phyloP scores from a whole-genome alignment of 345 rosid species.

The Corchorus capsularis region DNA sequence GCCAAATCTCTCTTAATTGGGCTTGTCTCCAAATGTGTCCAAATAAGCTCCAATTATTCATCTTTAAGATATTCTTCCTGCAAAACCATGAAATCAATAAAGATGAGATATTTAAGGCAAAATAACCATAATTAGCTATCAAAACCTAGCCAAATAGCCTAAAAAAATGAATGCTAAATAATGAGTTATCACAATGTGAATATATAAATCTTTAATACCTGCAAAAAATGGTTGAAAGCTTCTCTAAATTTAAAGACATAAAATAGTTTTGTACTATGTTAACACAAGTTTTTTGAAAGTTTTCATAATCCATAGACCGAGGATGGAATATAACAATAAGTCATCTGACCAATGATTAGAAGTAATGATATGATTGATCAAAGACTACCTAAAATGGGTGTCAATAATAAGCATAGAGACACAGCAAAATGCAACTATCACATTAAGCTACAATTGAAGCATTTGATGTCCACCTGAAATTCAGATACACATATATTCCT shows the following conservation, averaged over 20 bases:
- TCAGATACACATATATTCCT: neutral
- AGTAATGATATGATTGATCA: neutral
- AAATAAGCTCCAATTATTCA: too few species aligned
- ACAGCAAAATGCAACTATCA: neutral
- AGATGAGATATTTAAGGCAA: too few species aligned
- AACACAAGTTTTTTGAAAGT: neutral
- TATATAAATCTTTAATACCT: conserved; percentile 55
- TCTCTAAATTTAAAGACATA: neutral
- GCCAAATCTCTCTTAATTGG: too few species aligned
- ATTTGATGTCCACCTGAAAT: neutral
- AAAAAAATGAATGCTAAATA: too few species aligned
- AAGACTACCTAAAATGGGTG: neutral
- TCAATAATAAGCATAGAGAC: neutral
- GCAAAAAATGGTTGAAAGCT: conserved; percentile 3
- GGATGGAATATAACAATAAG: neutral
- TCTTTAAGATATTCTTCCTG: too few species aligned
- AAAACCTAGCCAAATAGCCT: too few species aligned
- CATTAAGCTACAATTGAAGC: neutral
- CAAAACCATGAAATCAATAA: too few species aligned
- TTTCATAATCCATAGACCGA: neutral
- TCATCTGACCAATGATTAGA: neutral
- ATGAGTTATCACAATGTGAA: too few species aligned
- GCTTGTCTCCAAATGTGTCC: too few species aligned
- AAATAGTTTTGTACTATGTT: too few species aligned
- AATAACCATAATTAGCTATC: too few species aligned